phyloP scores from a whole-genome alignment of 768 basidiomycete genomes.

The Leucosporidium creatinivorum region DNA sequence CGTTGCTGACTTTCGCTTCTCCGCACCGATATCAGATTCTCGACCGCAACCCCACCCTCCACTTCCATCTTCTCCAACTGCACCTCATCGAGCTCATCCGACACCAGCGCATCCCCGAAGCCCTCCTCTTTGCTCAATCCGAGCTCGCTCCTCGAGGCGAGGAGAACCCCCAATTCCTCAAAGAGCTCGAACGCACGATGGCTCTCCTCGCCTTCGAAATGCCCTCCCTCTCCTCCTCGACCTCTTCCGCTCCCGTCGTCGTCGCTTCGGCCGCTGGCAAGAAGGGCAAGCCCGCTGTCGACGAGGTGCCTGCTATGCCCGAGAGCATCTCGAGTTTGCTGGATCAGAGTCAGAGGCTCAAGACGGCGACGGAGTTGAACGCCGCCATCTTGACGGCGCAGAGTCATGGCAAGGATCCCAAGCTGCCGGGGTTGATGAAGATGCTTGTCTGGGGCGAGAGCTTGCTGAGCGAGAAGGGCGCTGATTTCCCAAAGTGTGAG shows the following conservation, averaged over 20 bases:
- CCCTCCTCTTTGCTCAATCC: slow-evolving; percentile 81
- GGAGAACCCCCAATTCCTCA: slow-evolving; percentile 85
- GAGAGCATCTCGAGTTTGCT: slow-evolving; percentile 67
- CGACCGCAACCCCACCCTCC: slow-evolving; percentile 85
- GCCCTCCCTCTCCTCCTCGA: slow-evolving; percentile 25
- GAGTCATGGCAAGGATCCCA: slow-evolving; percentile 87
- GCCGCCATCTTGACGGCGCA: slow-evolving; percentile 86
- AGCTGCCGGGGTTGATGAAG: slow-evolving; percentile 71
- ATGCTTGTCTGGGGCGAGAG: slow-evolving; percentile 81
- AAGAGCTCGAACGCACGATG: slow-evolving; percentile 91
- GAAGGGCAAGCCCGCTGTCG: slow-evolving; percentile 29
- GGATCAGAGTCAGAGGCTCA: slow-evolving; percentile 77
- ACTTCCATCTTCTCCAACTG: slow-evolving; percentile 93
- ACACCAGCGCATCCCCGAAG: slow-evolving; percentile 65
- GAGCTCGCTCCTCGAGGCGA: slow-evolving; percentile 93
- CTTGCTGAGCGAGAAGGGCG: slow-evolving; percentile 18
- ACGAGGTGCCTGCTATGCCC: slow-evolving; percentile 43
- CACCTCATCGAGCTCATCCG: slow-evolving; percentile 92
- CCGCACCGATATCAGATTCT: slow-evolving; percentile 59
- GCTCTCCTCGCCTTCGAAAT: slow-evolving; percentile 59
- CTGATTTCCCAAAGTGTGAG: slow-evolving; percentile 25
- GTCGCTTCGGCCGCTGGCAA: slow-evolving; percentile 29
- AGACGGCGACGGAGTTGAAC: slow-evolving; percentile 93
- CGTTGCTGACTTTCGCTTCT: background rate
- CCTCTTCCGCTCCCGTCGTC: background rate